Percentiles rank a stretch among this genome's conserved stretches.
Conservation (phyloP, 257 asterid genomes). For the Gardenia jasminoides region DNA sequence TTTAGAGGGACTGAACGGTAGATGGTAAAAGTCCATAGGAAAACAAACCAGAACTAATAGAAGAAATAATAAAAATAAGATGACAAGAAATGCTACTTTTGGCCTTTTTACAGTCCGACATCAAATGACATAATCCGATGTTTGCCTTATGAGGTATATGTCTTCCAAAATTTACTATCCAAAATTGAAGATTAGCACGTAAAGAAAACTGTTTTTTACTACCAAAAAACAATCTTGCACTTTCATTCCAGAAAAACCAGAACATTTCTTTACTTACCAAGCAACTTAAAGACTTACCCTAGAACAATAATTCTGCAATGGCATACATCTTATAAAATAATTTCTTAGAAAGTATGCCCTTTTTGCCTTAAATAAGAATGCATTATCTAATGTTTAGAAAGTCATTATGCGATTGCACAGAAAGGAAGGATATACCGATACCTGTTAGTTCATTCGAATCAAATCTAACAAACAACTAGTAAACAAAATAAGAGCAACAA, state of each 20-base stretch:
- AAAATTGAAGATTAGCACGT: too few relatives aligned
- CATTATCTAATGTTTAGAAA: not conserved
- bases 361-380: not conserved
- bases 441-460: not conserved
- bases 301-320: not conserved
- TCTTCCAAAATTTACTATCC: too few relatives aligned
- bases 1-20: not conserved
- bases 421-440: not conserved
- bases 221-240: too few relatives aligned
- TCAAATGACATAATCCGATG: not conserved
- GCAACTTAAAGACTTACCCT: not conserved
- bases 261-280: not conserved
- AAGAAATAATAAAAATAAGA: conserved; percentile 1
- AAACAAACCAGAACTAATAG: not conserved
- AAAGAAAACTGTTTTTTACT: too few relatives aligned
- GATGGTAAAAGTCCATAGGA: conserved; percentile 8
- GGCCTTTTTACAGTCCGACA: not conserved
- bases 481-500: not conserved
- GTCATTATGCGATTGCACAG: not conserved
- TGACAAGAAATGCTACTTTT: not conserved
- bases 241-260: too few relatives aligned
- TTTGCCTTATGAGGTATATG: too few relatives aligned
- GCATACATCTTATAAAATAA: not conserved
- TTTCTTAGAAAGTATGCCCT: not conserved
- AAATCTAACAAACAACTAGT: not conserved